Conservation (phyloP, 495 filamentous ascomycete species). For the Evansstolkia leycettana region DNA sequence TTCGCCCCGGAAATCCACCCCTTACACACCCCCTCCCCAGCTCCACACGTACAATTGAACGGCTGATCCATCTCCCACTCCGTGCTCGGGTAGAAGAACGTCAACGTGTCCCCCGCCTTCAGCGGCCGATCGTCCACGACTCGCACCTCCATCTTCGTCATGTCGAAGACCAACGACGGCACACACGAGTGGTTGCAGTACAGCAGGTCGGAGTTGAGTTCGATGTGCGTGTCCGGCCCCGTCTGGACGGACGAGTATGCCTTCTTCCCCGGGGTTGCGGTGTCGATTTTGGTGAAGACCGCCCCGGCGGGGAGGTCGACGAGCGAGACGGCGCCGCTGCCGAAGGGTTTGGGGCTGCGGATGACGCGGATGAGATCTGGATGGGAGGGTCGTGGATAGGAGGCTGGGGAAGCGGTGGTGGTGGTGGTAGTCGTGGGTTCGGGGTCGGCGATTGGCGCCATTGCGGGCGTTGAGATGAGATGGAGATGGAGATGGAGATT, state of each 20-base stretch:
- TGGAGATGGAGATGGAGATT: too few relatives aligned
- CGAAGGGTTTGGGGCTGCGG: conserved; percentile 36
- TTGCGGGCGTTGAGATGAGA: neutral
- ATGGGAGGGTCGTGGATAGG: conserved; percentile 18
- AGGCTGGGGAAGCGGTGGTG: neutral
- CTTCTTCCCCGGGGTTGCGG: conserved; percentile 42
- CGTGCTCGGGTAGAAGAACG: conserved; percentile 70
- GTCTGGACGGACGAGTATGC: conserved; percentile 64
- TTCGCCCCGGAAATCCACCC: conserved; percentile 25
- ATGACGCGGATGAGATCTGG: conserved; percentile 22
- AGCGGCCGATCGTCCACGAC: conserved; percentile 42
- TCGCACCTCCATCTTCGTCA: conserved; percentile 46
- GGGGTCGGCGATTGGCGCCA: conserved; percentile 3
- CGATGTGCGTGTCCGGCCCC: conserved; percentile 47
- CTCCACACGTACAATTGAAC: conserved; percentile 54
- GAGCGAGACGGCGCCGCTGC: conserved; percentile 48
- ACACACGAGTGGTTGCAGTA: conserved; percentile 67
- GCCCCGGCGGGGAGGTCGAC: conserved; percentile 49
- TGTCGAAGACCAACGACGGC: conserved; percentile 61
- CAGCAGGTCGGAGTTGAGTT: conserved; percentile 63
- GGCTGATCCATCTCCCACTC: conserved; percentile 68
- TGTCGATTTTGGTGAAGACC: conserved; percentile 40
- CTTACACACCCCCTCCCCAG: conserved; percentile 12
- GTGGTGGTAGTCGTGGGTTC: neutral
- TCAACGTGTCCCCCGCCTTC: conserved; percentile 49